Evolutionary conservation across 768 basidiomycete species (phyloP), one percentile per base, ranked within the genome.

Genomic region (Crassisporium funariophilum): DNA sequence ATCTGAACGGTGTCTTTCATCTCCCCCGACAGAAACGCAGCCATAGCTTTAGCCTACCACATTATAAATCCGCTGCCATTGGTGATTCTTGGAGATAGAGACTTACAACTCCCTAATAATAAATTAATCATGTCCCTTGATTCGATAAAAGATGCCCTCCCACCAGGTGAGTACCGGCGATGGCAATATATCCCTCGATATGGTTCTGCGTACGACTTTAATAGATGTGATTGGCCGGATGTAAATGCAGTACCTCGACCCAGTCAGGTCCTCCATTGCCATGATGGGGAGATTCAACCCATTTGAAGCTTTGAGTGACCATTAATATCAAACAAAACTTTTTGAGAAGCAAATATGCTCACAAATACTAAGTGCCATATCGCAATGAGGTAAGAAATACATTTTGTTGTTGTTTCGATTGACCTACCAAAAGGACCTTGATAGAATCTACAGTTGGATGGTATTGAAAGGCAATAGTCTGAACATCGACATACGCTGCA

Each of bases 21-120:
- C 68, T 98, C 95, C 9, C 95, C 95, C 0, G 91, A 93, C 31
- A 98, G 72, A 63, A 98, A 91, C 0, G 97, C 95, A 0, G 94
- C 68, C 91, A 98, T 94, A 0, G 95, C 89, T 71, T 98, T 99
- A 1, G 90, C 78, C 90, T 90, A 41, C 4, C 8, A 12, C 33
- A 16, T 4, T 38, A 31, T 37, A 31, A 25, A 24, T 21, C 29
- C n/a, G 29, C n/a, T 16, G 13, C 9, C 24, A 12, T 15, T 33
- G 13, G 4, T 11, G 29, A 12, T n/a, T 9, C 22, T 16, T 10
- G 11, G 2, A 34, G 37, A 12, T 15, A 41, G 5, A 6, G 13
- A 50, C 84, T 62, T 62, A 91, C 91, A 40, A 90, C 88, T 22
- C 88, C 88, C 88, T 91, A 46, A n/a, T n/a, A n/a, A n/a, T n/a